These are phyloP conservation scores for Dictyophora rubrovolvata DNA, from an alignment of 768 basidiomycete genomes.

Conservation along the genomic window DNA sequence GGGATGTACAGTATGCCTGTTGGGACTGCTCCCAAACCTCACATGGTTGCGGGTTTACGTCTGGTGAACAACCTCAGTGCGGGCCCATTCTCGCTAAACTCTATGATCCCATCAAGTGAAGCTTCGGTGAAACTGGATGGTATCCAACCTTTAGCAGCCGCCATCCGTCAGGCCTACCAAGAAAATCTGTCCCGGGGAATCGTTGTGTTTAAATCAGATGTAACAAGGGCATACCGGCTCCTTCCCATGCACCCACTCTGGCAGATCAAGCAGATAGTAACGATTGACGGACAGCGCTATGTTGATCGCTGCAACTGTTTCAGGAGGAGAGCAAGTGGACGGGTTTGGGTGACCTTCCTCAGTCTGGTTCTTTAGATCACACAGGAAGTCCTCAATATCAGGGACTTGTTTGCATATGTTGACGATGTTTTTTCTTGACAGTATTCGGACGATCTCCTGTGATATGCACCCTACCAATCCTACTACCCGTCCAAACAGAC, in stretches of 20 bases:
- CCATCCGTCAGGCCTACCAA: constrained; percentile 15
- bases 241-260: constrained; percentile 29
- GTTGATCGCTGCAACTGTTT: constrained; percentile 27
- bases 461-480: constrained; percentile 23
- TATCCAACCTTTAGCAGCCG: constrained; percentile 15
- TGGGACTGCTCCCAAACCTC: constrained; percentile 21
- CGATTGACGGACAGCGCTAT: constrained; percentile 9
- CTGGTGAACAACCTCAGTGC: constrained; percentile 25
- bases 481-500: constrained; percentile 24
- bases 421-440: constrained; percentile 19
- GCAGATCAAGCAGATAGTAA: constrained; percentile 31
- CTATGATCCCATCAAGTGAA: constrained; percentile 13
- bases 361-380: constrained; percentile 30
- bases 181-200: background rate
- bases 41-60: constrained; percentile 16
- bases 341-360: constrained; percentile 23
- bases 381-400: constrained; percentile 11
- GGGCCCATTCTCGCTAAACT: constrained; percentile 22
- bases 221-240: constrained; percentile 26
- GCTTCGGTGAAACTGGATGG: constrained; percentile 12
- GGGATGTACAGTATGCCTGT: constrained; percentile 23
- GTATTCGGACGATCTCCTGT: constrained; percentile 11
- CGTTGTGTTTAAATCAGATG: constrained; percentile 27
- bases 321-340: constrained; percentile 20
- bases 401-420: constrained; percentile 19